Conservation (phyloP, 495 filamentous ascomycete species). For the Penicillium goetzii region DNA sequence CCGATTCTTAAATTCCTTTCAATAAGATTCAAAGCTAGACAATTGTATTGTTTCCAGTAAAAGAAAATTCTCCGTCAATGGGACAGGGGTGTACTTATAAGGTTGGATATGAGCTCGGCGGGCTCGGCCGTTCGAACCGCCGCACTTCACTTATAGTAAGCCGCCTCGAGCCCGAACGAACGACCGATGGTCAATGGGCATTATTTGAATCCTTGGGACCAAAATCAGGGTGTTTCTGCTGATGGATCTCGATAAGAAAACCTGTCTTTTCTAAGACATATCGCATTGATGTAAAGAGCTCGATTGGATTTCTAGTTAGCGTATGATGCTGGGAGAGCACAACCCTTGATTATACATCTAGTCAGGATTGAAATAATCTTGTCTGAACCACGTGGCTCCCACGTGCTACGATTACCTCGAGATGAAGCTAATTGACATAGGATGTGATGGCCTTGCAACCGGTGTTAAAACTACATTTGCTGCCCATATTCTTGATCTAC, state of each 20-base stretch:
- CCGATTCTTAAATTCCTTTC: not conserved
- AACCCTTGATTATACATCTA: not conserved
- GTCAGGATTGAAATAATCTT: not conserved
- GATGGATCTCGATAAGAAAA: not conserved
- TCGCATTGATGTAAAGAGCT: not conserved
- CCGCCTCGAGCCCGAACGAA: not conserved
- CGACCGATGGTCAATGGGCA: not conserved
- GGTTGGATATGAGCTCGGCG: not conserved
- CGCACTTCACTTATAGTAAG: not conserved
- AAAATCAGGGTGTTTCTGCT: not conserved
- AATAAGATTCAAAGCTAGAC: not conserved
- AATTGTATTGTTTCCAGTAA: not conserved
- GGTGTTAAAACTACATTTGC: not conserved
- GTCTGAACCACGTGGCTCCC: not conserved
- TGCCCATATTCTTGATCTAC: not conserved
- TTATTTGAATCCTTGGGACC: not conserved
- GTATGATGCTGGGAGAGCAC: not conserved
- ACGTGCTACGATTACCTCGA: not conserved
- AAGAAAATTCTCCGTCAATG: not conserved
- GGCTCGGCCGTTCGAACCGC: constrained; percentile 9
- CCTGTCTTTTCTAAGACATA: not conserved
- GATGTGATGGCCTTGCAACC: not conserved
- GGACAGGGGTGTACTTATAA: not conserved
- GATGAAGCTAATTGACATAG: not conserved
- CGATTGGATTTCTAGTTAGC: not conserved